Evolutionary conservation across 108 stramenopile species (phyloP).

Genomic region (Stephanodiscus triporus): DNA sequence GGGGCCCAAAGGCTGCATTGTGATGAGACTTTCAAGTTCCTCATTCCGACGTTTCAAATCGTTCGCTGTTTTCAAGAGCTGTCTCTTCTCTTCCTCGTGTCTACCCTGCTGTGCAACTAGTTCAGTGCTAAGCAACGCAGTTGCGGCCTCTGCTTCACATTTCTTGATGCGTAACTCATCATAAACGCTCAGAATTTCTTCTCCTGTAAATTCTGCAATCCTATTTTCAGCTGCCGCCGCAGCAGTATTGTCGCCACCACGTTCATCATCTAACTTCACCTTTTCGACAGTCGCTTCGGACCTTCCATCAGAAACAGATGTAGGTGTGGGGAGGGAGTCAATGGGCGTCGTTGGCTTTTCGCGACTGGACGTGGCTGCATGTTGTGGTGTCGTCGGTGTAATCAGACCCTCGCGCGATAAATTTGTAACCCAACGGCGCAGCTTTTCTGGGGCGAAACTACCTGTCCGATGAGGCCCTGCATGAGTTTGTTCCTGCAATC

Average conservation of each 20-base stretch:
- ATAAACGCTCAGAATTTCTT: conserved; percentile 2
- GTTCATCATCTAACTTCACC: conserved; percentile 22
- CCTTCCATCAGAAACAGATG: conserved; percentile 32
- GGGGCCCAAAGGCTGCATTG: conserved; percentile 20
- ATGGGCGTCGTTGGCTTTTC: not conserved
- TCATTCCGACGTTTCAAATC: conserved; percentile 42
- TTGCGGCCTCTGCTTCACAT: conserved; percentile 29
- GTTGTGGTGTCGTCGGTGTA: not conserved
- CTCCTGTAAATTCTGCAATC: conserved; percentile 16
- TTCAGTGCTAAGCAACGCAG: conserved; percentile 34
- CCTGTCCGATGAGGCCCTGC: conserved; percentile 1
- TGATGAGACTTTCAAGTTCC: conserved; percentile 35
- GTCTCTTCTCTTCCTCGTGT: conserved; percentile 49
- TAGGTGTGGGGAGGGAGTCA: conserved; percentile 33
- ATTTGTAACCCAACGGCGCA: conserved; percentile 12
- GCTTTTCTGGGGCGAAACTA: conserved; percentile 4
- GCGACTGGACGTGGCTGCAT: not conserved
- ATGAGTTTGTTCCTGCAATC: conserved; percentile 15
- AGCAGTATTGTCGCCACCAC: not conserved
- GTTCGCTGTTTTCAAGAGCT: conserved; percentile 20
- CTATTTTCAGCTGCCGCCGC: not conserved
- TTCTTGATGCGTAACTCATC: conserved; percentile 27
- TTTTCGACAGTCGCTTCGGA: conserved; percentile 29
- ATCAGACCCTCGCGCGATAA: not conserved
- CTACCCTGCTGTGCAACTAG: conserved; percentile 36